Percentiles rank a stretch among this genome's conserved stretches.
Evolutionary conservation across 257 asterid species (phyloP).

Genomic region (Ophiorrhiza pumila): DNA sequence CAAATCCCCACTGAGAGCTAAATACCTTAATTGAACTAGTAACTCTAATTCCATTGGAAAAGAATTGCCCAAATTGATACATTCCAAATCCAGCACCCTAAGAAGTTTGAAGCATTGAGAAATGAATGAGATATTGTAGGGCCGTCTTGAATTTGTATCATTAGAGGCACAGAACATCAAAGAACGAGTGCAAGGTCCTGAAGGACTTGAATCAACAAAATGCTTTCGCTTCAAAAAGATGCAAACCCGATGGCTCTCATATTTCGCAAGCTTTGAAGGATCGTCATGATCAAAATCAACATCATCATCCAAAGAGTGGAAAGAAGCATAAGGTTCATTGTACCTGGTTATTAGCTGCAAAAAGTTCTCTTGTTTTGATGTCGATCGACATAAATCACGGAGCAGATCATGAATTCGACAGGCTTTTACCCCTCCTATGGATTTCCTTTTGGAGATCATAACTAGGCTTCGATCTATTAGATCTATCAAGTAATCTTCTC

Average conservation of each 20-base stretch:
- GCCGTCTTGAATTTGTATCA: no score
- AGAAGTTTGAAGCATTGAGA: no score
- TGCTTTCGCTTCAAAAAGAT: no score
- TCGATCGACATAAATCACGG: neutral
- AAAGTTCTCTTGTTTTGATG: neutral
- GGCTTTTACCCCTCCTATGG: neutral
- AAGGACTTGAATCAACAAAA: no score
- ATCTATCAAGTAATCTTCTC: no score
- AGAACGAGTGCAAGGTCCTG: no score
- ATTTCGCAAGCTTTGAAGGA: neutral
- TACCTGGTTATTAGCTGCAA: neutral
- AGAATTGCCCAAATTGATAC: neutral
- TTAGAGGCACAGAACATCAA: no score
- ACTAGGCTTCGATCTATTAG: no score
- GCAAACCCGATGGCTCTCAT: no score
- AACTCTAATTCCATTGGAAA: neutral
- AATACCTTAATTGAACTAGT: neutral
- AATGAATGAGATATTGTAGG: neutral
- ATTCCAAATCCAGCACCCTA: neutral
- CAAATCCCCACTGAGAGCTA: neutral
- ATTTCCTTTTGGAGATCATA: no score
- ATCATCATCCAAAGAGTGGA: neutral
- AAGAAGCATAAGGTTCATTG: neutral
- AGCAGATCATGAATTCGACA: neutral
- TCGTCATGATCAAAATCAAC: neutral